Evolutionary conservation across 208 protist genomes (phyloP), one percentile per base, ranked within the genome.

Genomic region (Trypanosoma conorhini): DNA sequence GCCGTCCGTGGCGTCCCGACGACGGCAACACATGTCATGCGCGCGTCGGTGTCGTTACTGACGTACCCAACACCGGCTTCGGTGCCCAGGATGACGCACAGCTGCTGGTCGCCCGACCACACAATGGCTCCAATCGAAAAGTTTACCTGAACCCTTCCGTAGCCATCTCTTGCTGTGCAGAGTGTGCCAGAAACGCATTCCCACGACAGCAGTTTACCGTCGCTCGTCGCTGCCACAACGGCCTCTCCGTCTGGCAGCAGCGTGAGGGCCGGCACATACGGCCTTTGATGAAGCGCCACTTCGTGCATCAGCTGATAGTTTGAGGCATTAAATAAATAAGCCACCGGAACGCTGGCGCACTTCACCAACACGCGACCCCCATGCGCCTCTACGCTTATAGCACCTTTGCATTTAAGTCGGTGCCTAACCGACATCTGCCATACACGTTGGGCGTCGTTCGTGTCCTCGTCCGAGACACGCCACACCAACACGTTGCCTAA

Each of bases 171-270:
- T 4, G 71, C 24, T 21, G 90, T 93, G 68, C 87, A 92, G 9
- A 85, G 66, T 4, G 67, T 71, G 7, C 85, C 87, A 55, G 86
- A 81, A 46, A 72, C 72, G 76, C 81, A 90, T 52, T 95, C 90
- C 87, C 87, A 95, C 50, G 71, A 71, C 15, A 79, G 38, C 26
- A 83, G 52, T 30, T 67, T 56, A 0, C 79, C 79, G 24, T 76
- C 70, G 21, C 52, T n/a, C 13, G 84, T 81, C 22, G 59, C 80
- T 26, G 79, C 84, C 3, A 88, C 79, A 44, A 95, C 84, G 7
- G 84, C 80, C 69, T 87, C 76, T 5, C 87, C 90, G 59, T 95
- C 90, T 3, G 90, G 82, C 9, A 92, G 76, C 17, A 92, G 66
- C 38, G 79, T 67, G 2, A 85, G 33, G 26, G 67, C 62, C 0